phyloP scores from a whole-genome alignment of 2,329 filamentous ascomycete species.

The Colletotrichum cuscutae region DNA sequence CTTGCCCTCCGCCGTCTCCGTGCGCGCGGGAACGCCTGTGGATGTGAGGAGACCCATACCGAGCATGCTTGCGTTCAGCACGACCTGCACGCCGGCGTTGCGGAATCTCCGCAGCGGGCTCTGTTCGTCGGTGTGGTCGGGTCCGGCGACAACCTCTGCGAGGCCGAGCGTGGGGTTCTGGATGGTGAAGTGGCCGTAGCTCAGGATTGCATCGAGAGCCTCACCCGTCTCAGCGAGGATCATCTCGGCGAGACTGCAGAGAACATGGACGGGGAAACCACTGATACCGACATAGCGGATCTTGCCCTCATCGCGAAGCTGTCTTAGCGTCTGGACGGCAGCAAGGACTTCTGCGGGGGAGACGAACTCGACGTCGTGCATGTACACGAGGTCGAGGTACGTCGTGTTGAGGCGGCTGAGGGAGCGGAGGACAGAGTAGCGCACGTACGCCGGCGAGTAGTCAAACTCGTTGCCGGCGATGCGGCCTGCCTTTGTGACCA shows the following conservation, averaged over 20 bases:
- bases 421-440: conserved; percentile 72
- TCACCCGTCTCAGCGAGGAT: conserved; percentile 24
- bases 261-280: conserved; percentile 82
- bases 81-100: conserved; percentile 79
- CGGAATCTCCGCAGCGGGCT: conserved; percentile 75
- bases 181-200: conserved; percentile 32
- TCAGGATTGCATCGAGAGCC: conserved; percentile 23
- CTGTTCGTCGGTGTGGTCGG: conserved; percentile 90
- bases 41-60: conserved; percentile 90
- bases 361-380: conserved; percentile 86
- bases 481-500: conserved; percentile 31
- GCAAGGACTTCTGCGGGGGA: conserved; percentile 70
- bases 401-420: conserved; percentile 70
- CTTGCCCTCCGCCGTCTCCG: conserved; percentile 52
- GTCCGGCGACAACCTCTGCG: conserved; percentile 87
- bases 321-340: conserved; percentile 77
- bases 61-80: conserved; percentile 88
- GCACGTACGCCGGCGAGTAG: conserved; percentile 38
- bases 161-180: conserved; percentile 59
- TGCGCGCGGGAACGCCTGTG: conserved; percentile 65
- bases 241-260: conserved; percentile 75
- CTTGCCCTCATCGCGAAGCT: conserved; percentile 77
- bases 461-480: conserved; percentile 30
- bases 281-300: conserved; percentile 90
- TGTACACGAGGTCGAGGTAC: conserved; percentile 83